Evolutionary conservation across 2,329 filamentous ascomycete species (phyloP).

Genomic region (Claviceps citrina): DNA sequence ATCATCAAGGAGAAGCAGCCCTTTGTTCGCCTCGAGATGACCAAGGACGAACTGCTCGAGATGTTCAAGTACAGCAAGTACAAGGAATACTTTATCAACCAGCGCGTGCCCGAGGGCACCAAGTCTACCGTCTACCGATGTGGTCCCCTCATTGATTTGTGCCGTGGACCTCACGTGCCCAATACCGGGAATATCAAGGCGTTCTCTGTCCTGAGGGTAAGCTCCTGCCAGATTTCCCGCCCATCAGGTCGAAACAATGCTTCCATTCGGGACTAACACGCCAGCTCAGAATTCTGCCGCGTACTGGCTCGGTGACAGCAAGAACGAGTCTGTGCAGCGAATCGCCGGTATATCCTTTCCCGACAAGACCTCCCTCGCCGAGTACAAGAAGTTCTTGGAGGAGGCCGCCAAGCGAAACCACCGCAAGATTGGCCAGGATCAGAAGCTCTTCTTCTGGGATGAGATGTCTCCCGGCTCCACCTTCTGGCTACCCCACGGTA

Average conservation of each 20-base stretch:
- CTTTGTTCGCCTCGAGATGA: constrained; percentile 77
- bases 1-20: constrained; percentile 95
- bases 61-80: constrained; percentile 98
- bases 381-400: constrained; percentile 88
- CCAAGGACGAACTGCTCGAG: constrained; percentile 80
- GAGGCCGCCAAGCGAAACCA: constrained; percentile 98
- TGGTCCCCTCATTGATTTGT: constrained; percentile 87
- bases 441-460: constrained; percentile 96
- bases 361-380: constrained; percentile 86
- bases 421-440: constrained; percentile 80
- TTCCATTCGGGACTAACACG: constrained; percentile 12
- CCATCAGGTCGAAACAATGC: too few relatives aligned
- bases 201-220: constrained; percentile 74
- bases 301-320: constrained; percentile 87
- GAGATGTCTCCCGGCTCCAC: constrained; percentile 82
- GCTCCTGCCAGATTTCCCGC: constrained; percentile 1
- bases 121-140: constrained; percentile 90
- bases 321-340: constrained; percentile 88
- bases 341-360: constrained; percentile 93
- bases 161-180: constrained; percentile 85
- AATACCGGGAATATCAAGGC: constrained; percentile 85
- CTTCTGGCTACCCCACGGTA: constrained; percentile 85
- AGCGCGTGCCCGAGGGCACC: constrained; percentile 58
- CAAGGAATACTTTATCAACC: constrained; percentile 87
- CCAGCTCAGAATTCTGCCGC: constrained; percentile 43